Evolutionary conservation across 345 rosid genomes (phyloP), one percentile per base, ranked within the genome.

Genomic region (Camelina sativa): DNA sequence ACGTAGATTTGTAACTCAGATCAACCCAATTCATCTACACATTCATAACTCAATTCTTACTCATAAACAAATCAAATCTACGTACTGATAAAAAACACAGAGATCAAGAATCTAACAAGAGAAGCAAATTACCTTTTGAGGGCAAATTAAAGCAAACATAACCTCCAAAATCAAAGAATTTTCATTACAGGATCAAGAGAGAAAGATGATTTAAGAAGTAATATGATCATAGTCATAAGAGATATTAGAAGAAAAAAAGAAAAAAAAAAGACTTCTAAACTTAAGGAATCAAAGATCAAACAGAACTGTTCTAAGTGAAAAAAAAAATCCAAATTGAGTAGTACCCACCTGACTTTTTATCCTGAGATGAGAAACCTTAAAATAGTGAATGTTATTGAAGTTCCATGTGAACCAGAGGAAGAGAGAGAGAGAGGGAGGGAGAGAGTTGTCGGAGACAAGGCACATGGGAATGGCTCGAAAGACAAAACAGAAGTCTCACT

Each of bases 401-500:
- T 62, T 52, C 58, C 70, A 69, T 69, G 79, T 61, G 76, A 76
- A 76, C 48, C 80, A 70, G 80, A 76, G 52, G 30, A 23, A 69
- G 75, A 61, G 66, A 38, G 30, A 30, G 73, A 52, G 74, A 75
- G 41, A 38, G 41, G 8, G 34, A 60, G 57, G 34, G 57, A 68
- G 16, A 40, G 25, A 41, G 65, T n/a, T 62, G 69, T 76, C 58
- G 58, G 75, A 62, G 79, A 69, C 80, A 69, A 62, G 35, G 65
- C 80, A 70, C 75, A 76, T 76, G 80, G 32, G 61, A 76, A 50
- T 69, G 38, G 34, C 22, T 65, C 44, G 48, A 74, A 48, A 68
- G 48, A 44, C 40, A 60, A 23, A 60, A 52, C 56, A 52, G 56
- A 59, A 67, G 79, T 59, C 53, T 48, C 44, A 20, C 74, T 76